Evolutionary conservation across 176 grass and related monocot species (phyloP), one percentile per base, ranked within the genome.

Genomic region (Tuctoria greenei): DNA sequence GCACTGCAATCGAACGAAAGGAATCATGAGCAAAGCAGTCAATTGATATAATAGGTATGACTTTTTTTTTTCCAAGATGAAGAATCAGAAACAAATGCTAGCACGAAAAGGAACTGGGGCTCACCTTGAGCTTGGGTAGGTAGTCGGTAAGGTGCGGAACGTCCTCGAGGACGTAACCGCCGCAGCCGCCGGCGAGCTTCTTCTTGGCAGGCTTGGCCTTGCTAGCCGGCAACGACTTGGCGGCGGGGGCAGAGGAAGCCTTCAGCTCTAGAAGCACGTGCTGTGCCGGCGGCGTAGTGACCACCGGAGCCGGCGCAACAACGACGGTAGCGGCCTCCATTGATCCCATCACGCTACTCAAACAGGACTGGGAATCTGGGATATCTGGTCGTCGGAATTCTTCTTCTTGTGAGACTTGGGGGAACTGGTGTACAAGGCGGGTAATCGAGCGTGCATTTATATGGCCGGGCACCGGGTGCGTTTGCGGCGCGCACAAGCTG

Each of bases 71-170:
- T n/a, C 37, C 36, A 76, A 4, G 0, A 27, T 13, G 23, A 44
- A 6, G 23, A 34, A 21, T 37, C 31, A 59, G 31, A 57, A 59
- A 73, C 41, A 23, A 15, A 16, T 47, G 20, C 38, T 17, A 46
- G 5, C 2, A 11, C 16, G 12, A 23, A 2, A 42, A 14, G 37
- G 4, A 74, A 20, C 40, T 7, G 0, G 17, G 51, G 51, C 52
- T 49, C 61, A 87, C 84, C 42, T 51, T 66, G 61, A 91, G 83
- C 28, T 72, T 41, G 1, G 76, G 86, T 11, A 91, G 79, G 68
- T 89, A 89, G 51, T 95, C 92, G 49, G 73, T 78, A 70, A 95
- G 84, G 67, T 91, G 89, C 36, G 92, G 92, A 43, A 95, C 89
- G 42, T 91, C 92, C 74, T 95, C 92, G 10, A 91, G 84, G 71